phyloP scores from a whole-genome alignment of 768 basidiomycete species.

The Nevesoporus exiguus region DNA sequence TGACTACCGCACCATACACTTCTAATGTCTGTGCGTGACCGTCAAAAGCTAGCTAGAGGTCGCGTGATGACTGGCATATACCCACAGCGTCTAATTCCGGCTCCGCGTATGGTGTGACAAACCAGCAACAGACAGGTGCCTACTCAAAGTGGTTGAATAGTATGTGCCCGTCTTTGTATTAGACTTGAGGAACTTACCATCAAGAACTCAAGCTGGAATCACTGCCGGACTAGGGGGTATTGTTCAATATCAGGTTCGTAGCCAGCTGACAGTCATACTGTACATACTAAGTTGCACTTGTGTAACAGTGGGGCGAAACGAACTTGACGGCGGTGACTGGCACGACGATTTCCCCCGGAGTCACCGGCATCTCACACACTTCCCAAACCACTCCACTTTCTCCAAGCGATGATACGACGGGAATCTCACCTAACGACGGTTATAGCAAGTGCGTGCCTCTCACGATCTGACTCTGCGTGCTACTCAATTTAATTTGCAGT shows the following conservation, averaged over 20 bases:
- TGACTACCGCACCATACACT: slow-evolving; percentile 41
- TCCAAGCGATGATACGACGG: slow-evolving; percentile 35
- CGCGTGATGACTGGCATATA: slow-evolving; percentile 2
- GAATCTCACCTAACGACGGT: slow-evolving; percentile 64
- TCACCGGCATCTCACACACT: slow-evolving; percentile 28
- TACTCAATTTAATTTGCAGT: slow-evolving; percentile 22
- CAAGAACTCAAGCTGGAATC: slow-evolving; percentile 37
- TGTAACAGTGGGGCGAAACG: slow-evolving; percentile 50
- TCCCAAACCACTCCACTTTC: slow-evolving; percentile 33
- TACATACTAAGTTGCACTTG: slow-evolving; percentile 10
- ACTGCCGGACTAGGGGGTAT: slow-evolving; percentile 31
- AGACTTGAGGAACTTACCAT: slow-evolving; percentile 3
- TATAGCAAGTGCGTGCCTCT: slow-evolving; percentile 39
- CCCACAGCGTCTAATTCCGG: slow-evolving; percentile 15
- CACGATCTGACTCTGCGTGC: not conserved
- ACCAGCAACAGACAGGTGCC: slow-evolving; percentile 48
- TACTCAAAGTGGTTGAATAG: slow-evolving; percentile 53
- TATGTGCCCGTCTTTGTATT: slow-evolving; percentile 23
- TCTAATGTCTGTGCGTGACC: slow-evolving; percentile 28
- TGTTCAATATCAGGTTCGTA: slow-evolving; percentile 31
- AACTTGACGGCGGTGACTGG: slow-evolving; percentile 46
- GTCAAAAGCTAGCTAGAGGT: not conserved
- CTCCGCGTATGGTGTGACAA: slow-evolving; percentile 49
- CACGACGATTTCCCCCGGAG: slow-evolving; percentile 38
- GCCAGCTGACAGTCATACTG: not conserved